Base-by-base conservation (phyloP, 192 early-diverging fungal species). In the Phlyctochytrium planicorne region DNA sequence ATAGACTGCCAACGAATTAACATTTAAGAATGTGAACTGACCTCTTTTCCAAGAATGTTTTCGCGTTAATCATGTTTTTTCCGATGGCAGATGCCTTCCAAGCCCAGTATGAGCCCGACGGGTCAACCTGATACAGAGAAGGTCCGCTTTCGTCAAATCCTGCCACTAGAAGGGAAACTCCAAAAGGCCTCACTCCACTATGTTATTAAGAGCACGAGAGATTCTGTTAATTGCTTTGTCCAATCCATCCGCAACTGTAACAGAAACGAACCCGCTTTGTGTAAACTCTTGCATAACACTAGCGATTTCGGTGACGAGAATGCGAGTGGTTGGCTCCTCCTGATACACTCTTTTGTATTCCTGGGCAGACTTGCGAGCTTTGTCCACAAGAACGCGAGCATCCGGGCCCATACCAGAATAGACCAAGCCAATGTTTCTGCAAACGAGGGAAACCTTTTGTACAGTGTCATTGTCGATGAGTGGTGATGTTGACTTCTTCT, bases 21-120 rank as follows among this genome's bases (percentile, higher is more conserved):
- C 17, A 25, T 27, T 25, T 0, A 25, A 59, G 25, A 14, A 30
- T 59, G 23, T 23, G 12, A 30, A 25, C 68, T 53, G 69, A 94
- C 88, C 94, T 76, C 87, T 99, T 99, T 77, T 99, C 96, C 67
- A 99, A 77, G 80, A 99, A 99, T 1, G 95, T 98, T 87, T 98
- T 98, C 66, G 97, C 94, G 78, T 98, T 99, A 65, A 96, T 80
- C 96, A 98, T 98, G 81, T 99, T 98, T 77, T 99, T 99, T 57
- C 97, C 97, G 57, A 98, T 97, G 0, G 96, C 94, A 30, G 91
- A 94, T 17, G 96, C 97, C 81, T 98, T 98, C 97, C 97, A 99
- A 23, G 94, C 91, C 80, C 89, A 99, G 84, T 95, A 99, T 31
- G 94, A 94, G 40, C 97, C 97, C 59, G 96, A 96, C 1, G 97